Percentiles rank a stretch among this genome's conserved stretches.
These are phyloP conservation scores for Xylaria sp. DNA, from an alignment of 2,329 filamentous ascomycete species.

Conservation along the genomic window DNA sequence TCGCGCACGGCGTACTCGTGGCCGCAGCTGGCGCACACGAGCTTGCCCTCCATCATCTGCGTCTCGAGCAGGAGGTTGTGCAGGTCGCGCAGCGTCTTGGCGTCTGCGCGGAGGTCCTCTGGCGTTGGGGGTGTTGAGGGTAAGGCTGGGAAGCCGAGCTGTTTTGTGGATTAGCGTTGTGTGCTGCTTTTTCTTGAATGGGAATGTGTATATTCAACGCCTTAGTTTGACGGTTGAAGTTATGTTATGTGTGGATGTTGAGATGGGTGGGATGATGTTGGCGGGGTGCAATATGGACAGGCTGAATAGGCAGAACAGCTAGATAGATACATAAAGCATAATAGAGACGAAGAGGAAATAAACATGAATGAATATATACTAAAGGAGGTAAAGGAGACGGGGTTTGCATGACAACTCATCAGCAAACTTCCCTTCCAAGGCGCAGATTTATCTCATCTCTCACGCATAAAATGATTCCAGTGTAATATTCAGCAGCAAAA, in stretches of 20 bases:
- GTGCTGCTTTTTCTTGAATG: background rate
- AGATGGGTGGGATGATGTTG: background rate
- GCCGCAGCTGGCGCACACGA: slow-evolving; percentile 90
- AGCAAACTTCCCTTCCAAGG: background rate
- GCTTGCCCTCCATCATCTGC: slow-evolving; percentile 85
- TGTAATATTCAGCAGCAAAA: background rate
- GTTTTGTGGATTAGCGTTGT: slow-evolving; percentile 14
- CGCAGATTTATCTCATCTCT: background rate
- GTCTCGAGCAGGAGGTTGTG: slow-evolving; percentile 89
- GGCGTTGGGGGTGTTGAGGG: slow-evolving; percentile 72
- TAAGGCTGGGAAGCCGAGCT: slow-evolving; percentile 84
- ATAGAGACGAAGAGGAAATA: background rate
- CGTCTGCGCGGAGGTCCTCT: slow-evolving; percentile 71
- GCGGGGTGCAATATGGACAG: background rate
- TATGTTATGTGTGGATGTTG: background rate
- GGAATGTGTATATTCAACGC: too few species aligned
- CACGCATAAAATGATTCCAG: too few species aligned
- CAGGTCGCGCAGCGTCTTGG: slow-evolving; percentile 78
- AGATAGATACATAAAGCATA: background rate
- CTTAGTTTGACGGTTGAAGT: background rate
- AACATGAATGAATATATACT: background rate
- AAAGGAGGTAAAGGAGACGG: background rate
- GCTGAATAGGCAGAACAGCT: background rate
- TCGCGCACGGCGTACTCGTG: slow-evolving; percentile 96
- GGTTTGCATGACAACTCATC: background rate